Base-by-base conservation (phyloP, 108 stramenopile species). In the Pseudonitzschia multiseries region DNA sequence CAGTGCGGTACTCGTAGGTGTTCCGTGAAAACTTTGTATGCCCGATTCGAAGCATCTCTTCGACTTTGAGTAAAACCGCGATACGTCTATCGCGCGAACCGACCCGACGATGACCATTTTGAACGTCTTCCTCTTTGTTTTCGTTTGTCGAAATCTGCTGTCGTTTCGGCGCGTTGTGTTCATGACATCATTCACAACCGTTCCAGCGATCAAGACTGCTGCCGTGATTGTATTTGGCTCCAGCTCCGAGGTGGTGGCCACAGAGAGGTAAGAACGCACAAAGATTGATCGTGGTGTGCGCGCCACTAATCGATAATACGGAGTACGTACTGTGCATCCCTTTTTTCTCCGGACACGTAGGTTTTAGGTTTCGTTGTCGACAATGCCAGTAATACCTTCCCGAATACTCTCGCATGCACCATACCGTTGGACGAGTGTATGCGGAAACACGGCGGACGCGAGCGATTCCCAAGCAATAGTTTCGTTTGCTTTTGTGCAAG, bases 201-300 rank as follows among this genome's bases (percentile, higher is more conserved):
- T 62, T 33, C 61, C 61, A 18, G 33, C 61, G 29, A 62, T 62
- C 61, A 40, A 62, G 29, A 28, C 59, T 27, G 59, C 59, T 60
- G 59, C 59, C 9, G 59, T 27, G 59, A 27, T 60, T 29, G 59
- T 27, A 60, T 60, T 60, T 27, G 26, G 59, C 27, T 9, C 29
- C 26, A 27, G 59, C 59, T 60, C 29, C 29, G 59, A 29, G 59
- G 15, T 9, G 31, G 29, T 60, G 59, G 26, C 29, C 59, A 29
- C 59, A 60, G 36, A 2, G 36, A 36, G 36, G 2, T 36, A 5
- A 6, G 36, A 62, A 62, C 36, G 61, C 26, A 62, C 61, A 13
- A 13, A 62, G 14, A 62, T 62, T 32, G n/a, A 62, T 62, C 17
- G 33, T 4, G 6, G 61, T 28, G 4, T n/a, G 26, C 17, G 12